These are phyloP conservation scores for Coelastrella sp. DNA, from an alignment of 139 green algal species.

Conservation along the genomic window DNA sequence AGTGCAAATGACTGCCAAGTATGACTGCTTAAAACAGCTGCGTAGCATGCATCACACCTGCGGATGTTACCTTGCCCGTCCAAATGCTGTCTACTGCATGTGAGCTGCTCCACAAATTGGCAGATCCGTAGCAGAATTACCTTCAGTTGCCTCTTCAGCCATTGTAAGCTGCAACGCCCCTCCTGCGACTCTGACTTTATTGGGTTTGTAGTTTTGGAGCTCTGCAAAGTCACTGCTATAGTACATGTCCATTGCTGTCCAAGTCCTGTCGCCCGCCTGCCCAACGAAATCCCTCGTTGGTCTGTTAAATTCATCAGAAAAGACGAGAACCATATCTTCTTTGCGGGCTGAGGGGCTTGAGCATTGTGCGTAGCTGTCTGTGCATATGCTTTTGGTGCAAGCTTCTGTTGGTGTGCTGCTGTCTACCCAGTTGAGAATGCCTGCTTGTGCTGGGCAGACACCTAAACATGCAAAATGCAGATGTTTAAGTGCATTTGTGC, in stretches of 20 bases:
- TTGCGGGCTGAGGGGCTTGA: neutral
- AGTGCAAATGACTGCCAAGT: no score
- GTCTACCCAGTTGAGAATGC: slow-evolving; percentile 54
- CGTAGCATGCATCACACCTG: no score
- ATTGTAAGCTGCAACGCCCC: slow-evolving; percentile 12
- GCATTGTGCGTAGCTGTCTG: neutral
- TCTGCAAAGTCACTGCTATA: slow-evolving; percentile 59
- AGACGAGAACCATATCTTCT: slow-evolving; percentile 55
- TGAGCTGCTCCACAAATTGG: no score
- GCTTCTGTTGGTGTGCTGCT: slow-evolving; percentile 12
- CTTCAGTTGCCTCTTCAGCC: neutral
- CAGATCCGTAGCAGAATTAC: neutral
- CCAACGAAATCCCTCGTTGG: slow-evolving; percentile 6
- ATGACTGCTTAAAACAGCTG: no score
- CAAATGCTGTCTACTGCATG: no score
- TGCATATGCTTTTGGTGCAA: slow-evolving; percentile 51
- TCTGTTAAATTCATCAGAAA: slow-evolving; percentile 64
- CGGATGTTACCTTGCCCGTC: no score
- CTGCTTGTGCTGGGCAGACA: neutral
- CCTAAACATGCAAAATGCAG: neutral
- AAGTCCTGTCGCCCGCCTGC: slow-evolving; percentile 11
- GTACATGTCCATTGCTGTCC: slow-evolving; percentile 50
- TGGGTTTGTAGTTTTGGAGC: slow-evolving; percentile 49
- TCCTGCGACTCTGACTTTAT: neutral
- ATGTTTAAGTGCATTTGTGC: neutral